Percentiles rank a stretch among this genome's conserved stretches.
Evolutionary conservation across 805 yeast genomes (phyloP).

Genomic region (Pichia scutulata): DNA sequence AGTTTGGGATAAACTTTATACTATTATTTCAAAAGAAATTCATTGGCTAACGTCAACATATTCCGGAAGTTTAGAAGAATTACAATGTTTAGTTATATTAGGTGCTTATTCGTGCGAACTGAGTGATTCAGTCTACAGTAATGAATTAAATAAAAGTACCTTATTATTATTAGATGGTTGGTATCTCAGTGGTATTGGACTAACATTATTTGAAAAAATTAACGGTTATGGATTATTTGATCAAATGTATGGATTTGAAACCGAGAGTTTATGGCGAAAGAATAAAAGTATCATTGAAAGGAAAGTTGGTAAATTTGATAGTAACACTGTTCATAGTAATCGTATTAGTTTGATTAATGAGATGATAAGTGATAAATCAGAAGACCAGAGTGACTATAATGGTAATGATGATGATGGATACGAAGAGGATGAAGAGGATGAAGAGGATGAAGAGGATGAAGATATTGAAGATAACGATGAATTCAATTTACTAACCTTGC

Average conservation of each 20-base stretch:
- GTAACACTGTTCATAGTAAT: neutral
- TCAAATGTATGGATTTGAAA: constrained; percentile 19
- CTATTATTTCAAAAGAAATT: constrained; percentile 43
- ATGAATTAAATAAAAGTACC: neutral
- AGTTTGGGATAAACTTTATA: constrained; percentile 37
- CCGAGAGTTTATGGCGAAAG: constrained; percentile 10
- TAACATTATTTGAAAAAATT: constrained; percentile 48
- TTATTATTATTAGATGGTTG: constrained; percentile 51
- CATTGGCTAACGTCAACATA: constrained; percentile 34
- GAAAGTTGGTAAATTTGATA: neutral
- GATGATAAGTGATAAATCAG: neutral
- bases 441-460: constrained; percentile 1
- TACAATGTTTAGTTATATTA: constrained; percentile 60
- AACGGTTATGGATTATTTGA: constrained; percentile 37
- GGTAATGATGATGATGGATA: neutral
- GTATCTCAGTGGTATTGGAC: constrained; percentile 58
- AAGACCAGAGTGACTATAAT: neutral
- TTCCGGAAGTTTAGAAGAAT: constrained; percentile 45
- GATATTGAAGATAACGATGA: constrained; percentile 27
- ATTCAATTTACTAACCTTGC: constrained; percentile 45
- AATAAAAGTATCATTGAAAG: neutral
- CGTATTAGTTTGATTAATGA: neutral
- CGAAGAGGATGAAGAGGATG: neutral
- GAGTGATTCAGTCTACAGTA: constrained; percentile 22
- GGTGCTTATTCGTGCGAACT: constrained; percentile 59